Conservation (phyloP, 2,329 filamentous ascomycete species). For the Rutstroemia sp. region DNA sequence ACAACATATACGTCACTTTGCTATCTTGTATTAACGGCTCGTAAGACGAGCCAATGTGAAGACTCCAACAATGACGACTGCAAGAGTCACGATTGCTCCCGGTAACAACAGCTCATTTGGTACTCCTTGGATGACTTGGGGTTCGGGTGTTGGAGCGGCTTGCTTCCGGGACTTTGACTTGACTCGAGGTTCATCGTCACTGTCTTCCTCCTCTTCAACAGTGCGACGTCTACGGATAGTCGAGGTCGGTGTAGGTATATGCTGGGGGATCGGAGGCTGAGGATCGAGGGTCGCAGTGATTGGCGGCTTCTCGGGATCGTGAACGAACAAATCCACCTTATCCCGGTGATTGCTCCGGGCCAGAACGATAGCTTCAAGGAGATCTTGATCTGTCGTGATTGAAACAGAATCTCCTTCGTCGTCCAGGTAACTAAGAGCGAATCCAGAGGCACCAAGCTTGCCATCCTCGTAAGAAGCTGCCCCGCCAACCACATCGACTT, state of each 20-base stretch:
- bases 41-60: conserved; percentile 75
- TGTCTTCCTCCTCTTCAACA: conserved; percentile 37
- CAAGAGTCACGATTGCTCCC: conserved; percentile 90
- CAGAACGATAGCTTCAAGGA: conserved; percentile 81
- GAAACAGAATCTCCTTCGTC: conserved; percentile 96
- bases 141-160: conserved; percentile 31
- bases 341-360: conserved; percentile 71
- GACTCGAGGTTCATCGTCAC: conserved; percentile 41
- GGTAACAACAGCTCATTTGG: conserved; percentile 91
- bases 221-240: conserved; percentile 43
- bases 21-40: conserved; percentile 33
- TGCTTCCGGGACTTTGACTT: conserved; percentile 29
- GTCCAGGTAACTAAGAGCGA: conserved; percentile 90
- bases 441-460: conserved; percentile 68
- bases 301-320: conserved; percentile 85
- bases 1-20: conserved; percentile 8
- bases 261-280: conserved; percentile 45
- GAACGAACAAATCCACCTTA: conserved; percentile 96
- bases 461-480: conserved; percentile 71
- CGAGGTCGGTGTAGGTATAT: conserved; percentile 39
- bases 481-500: conserved; percentile 79
- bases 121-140: conserved; percentile 80
- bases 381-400: conserved; percentile 90
- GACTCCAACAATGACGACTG: conserved; percentile 87
- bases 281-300: conserved; percentile 58